Conservation (phyloP, 768 basidiomycete species). For the Termitomyces sp. region DNA sequence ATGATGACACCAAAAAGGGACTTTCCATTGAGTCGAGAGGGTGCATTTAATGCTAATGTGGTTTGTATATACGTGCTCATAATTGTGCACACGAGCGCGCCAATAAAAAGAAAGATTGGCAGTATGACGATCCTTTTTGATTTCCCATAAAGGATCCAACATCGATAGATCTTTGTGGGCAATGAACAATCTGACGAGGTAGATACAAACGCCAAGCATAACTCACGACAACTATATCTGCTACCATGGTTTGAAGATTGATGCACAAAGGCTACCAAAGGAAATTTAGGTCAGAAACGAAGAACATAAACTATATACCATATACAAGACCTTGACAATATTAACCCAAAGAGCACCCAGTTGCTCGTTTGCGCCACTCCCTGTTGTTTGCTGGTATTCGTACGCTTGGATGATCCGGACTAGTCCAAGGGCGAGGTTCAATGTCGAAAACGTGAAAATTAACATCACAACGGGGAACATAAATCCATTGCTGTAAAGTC, state of each 20-base stretch:
- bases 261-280: too few species aligned
- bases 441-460: too few species aligned
- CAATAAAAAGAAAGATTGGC: conserved; percentile 17
- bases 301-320: too few species aligned
- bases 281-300: too few species aligned
- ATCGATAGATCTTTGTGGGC: conserved; percentile 16
- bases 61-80: background rate
- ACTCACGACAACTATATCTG: background rate
- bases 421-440: too few species aligned
- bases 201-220: background rate
- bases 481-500: too few species aligned
- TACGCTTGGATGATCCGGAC: too few species aligned
- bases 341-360: too few species aligned
- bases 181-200: background rate
- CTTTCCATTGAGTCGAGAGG: background rate
- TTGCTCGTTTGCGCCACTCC: too few species aligned
- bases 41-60: background rate
- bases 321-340: too few species aligned
- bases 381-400: too few species aligned
- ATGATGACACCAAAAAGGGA: background rate
- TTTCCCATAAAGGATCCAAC: conserved; percentile 17
- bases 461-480: too few species aligned
- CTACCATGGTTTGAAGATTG: background rate
- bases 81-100: conserved; percentile 3
- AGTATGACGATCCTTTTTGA: conserved; percentile 9